phyloP scores from a whole-genome alignment of 768 basidiomycete species.

The Cystofilobasidium capitatum region DNA sequence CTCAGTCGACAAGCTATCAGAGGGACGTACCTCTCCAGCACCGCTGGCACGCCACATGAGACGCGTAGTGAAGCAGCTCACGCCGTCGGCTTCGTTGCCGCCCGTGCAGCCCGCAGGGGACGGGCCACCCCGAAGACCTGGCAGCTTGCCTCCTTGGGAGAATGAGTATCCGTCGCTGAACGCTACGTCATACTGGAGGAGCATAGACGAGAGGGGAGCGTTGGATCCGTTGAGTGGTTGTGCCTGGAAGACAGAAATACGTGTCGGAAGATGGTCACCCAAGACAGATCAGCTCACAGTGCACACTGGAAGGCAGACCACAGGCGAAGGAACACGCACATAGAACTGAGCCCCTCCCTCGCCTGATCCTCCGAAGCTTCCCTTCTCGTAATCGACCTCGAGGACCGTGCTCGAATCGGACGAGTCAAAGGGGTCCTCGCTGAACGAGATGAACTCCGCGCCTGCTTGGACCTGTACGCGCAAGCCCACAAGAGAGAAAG shows the following conservation, averaged over 20 bases:
- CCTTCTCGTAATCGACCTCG: not conserved
- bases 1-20: not conserved
- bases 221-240: slow-evolving; percentile 53
- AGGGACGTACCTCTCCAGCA: slow-evolving; percentile 55
- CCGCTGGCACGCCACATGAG: slow-evolving; percentile 66
- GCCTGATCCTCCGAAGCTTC: slow-evolving; percentile 4
- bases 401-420: slow-evolving; percentile 38
- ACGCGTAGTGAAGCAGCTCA: slow-evolving; percentile 61
- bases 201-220: slow-evolving; percentile 54
- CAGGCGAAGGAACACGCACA: not conserved
- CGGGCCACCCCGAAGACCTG: slow-evolving; percentile 62
- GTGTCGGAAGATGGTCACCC: not conserved
- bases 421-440: slow-evolving; percentile 57
- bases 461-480: slow-evolving; percentile 28
- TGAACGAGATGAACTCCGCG: slow-evolving; percentile 51
- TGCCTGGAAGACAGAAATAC: slow-evolving; percentile 3
- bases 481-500: not conserved
- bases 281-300: not conserved
- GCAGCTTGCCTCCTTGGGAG: slow-evolving; percentile 64
- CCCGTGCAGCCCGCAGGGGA: slow-evolving; percentile 59
- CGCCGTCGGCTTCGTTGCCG: slow-evolving; percentile 54
- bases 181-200: slow-evolving; percentile 64
- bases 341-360: slow-evolving; percentile 56
- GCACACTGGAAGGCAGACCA: no score
- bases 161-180: slow-evolving; percentile 59